Percentiles rank a stretch among this genome's conserved stretches.
These are phyloP conservation scores for Macadamia tetraphylla DNA, from an alignment of 164 flowering plant genomes.

Conservation along the genomic window DNA sequence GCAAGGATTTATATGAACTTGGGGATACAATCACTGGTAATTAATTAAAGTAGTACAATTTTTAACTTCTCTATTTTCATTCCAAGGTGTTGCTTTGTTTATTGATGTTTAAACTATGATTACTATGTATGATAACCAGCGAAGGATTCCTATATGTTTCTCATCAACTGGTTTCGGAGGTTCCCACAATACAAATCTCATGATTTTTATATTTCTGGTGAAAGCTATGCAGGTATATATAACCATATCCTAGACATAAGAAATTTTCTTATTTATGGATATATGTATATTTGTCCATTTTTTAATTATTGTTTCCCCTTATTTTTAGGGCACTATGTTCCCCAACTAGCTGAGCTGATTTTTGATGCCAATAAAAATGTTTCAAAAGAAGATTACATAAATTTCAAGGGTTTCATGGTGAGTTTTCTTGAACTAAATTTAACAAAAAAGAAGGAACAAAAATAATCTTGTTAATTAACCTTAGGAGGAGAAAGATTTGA, in stretches of 20 bases:
- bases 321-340: conserved; percentile 65
- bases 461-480: too few relatives aligned
- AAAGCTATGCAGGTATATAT: conserved; percentile 66
- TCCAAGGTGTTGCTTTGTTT: too few relatives aligned
- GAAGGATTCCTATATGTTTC: conserved; percentile 49
- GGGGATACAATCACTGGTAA: too few relatives aligned
- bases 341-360: conserved; percentile 63
- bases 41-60: too few relatives aligned
- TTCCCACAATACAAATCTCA: conserved; percentile 69
- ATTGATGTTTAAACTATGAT: too few relatives aligned
- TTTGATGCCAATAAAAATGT: conserved; percentile 44
- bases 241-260: too few relatives aligned
- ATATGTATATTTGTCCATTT: too few relatives aligned
- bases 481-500: too few relatives aligned
- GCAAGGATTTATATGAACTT: too few relatives aligned
- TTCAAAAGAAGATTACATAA: conserved; percentile 33
- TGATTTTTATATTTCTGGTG: conserved; percentile 78
- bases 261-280: not conserved
- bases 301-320: not conserved
- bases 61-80: too few relatives aligned
- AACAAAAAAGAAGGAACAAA: too few relatives aligned
- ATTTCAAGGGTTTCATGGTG: conserved; percentile 73
- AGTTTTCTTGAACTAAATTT: conserved; percentile 4
- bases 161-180: conserved; percentile 67
- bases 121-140: conserved; percentile 25